phyloP scores from a whole-genome alignment of 2,329 filamentous ascomycete species.

The Trichoderma sp. region DNA sequence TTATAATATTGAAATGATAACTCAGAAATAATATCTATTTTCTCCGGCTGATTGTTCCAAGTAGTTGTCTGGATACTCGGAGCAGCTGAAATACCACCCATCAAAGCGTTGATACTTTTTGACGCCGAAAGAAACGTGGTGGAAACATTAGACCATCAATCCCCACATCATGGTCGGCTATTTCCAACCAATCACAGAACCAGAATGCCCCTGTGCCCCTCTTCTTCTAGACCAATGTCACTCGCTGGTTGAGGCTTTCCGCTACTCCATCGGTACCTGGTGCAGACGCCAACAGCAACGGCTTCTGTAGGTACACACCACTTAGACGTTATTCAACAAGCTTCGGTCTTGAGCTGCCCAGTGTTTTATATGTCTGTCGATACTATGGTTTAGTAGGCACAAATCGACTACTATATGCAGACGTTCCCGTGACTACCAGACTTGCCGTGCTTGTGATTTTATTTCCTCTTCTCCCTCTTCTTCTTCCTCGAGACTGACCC shows the following conservation, averaged over 20 bases:
- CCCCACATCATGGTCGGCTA: not conserved
- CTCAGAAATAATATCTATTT: not conserved
- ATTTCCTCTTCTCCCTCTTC: not conserved
- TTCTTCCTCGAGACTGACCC: not conserved
- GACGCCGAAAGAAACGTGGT: not conserved
- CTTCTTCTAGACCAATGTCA: not conserved
- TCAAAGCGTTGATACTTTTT: not conserved
- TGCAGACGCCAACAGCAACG: not conserved
- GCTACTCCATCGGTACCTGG: not conserved
- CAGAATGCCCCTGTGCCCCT: not conserved
- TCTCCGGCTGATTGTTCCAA: not conserved
- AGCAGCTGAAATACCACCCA: not conserved
- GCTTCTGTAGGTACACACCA: not conserved
- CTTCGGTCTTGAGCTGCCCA: not conserved
- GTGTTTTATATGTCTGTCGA: not conserved
- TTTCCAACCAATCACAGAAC: not conserved
- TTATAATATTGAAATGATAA: too few relatives aligned
- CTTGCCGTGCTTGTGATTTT: not conserved
- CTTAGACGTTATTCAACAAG: not conserved
- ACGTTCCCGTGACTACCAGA: not conserved
- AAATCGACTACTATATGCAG: not conserved
- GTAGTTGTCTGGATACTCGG: not conserved
- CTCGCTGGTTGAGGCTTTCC: not conserved
- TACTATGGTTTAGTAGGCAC: not conserved
- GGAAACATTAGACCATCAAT: not conserved